phyloP scores from a whole-genome alignment of 164 flowering plant genomes.

The Liriodendron chinense region DNA sequence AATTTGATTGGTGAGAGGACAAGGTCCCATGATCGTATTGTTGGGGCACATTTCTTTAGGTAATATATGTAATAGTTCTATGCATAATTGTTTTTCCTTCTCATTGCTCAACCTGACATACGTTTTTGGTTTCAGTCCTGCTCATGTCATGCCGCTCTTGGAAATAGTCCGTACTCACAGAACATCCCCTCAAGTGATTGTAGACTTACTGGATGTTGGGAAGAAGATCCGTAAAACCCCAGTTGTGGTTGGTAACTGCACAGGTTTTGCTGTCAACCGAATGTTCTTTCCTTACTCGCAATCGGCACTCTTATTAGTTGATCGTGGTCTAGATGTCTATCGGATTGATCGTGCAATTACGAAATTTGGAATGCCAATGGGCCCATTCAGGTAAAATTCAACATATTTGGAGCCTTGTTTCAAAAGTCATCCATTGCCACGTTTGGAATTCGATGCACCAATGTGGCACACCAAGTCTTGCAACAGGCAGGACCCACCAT shows the following conservation, averaged over 20 bases:
- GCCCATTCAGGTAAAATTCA: constrained; percentile 76
- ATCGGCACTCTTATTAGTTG: constrained; percentile 71
- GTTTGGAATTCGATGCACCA: neutral
- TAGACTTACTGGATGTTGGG: constrained; percentile 78
- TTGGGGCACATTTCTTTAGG: constrained; percentile 98
- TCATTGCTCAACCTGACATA: neutral
- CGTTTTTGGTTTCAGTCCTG: constrained; percentile 62
- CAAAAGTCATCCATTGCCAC: neutral
- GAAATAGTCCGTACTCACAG: constrained; percentile 80
- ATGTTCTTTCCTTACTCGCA: constrained; percentile 94
- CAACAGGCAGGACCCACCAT: neutral
- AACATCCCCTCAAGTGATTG: constrained; percentile 87
- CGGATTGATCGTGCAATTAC: constrained; percentile 71
- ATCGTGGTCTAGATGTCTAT: constrained; percentile 75
- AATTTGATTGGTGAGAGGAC: constrained; percentile 79
- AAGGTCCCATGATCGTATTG: constrained; percentile 70
- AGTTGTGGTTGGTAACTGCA: constrained; percentile 90
- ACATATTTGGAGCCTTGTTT: neutral
- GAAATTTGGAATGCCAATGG: constrained; percentile 99
- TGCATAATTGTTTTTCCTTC: neutral
- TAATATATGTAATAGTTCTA: constrained; percentile 12
- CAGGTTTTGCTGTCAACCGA: constrained; percentile 94
- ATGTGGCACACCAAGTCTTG: neutral
- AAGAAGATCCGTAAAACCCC: constrained; percentile 91
- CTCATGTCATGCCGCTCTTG: constrained; percentile 93